Evolutionary conservation across 164 flowering plant genomes (phyloP), one percentile per base, ranked within the genome.

Genomic region (Houttuynia cordata): DNA sequence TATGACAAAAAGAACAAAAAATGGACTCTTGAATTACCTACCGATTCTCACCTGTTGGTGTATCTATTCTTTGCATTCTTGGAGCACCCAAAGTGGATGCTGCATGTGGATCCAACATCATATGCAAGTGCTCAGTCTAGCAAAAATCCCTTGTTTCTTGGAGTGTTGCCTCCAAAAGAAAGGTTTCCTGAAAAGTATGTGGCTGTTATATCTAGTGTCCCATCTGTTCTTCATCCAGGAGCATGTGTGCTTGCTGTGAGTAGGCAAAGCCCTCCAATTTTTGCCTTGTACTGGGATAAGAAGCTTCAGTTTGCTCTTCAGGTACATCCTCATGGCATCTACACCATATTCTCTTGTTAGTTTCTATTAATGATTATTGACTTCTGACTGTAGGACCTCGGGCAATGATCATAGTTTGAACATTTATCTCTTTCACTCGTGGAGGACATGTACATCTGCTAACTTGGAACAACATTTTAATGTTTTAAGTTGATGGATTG

Each of bases 31-130:
- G 96, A 89, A 74, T 86, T 87, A 73, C 98, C 96, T 8, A 80
- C 85, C 56, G 98, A 92, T 77, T 86, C 96, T 62, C 96, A 87
- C 71, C 75, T 92, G 75, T 85, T 92, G 24, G 59, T 92, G 62
- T 92, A 92, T 75, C 74, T 92, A 24, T 89, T 92, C 70, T 92
- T 93, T 71, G 98, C 98, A 62, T 87, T 85, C 70, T 60, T 92
- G 67, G 98, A 92, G 67, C 84, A 87, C 73, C 98, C 98, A 9
- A 92, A 87, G 67, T 92, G 98, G 97, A 87, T 82, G 96, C 69
- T 89, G 56, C 97, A 92, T 70, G 79, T 84, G 51, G 98, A 92
- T 75, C 88, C 98, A 54, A 66, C 84, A 34, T 78, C 87, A 20
- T 80, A 87, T 78, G 71, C 88, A 58, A 84, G 90, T 67, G 77